These are phyloP conservation scores for Danielia oregonensis DNA, from an alignment of 805 yeast genomes.

Conservation along the genomic window DNA sequence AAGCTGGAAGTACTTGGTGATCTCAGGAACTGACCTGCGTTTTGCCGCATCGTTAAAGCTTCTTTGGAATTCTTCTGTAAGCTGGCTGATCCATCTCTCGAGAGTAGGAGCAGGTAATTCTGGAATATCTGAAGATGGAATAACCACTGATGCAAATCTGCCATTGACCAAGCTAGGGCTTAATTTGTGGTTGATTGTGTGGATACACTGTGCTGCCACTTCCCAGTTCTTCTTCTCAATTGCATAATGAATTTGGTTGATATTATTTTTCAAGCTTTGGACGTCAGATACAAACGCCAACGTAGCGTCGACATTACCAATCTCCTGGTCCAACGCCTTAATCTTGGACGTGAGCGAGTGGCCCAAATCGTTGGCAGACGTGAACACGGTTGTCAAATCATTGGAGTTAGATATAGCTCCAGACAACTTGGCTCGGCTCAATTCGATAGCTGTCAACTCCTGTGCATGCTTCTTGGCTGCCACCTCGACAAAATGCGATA, in stretches of 20 bases:
- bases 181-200: conserved; percentile 36
- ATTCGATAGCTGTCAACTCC: conserved; percentile 48
- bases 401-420: conserved; percentile 56
- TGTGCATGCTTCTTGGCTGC: conserved; percentile 31
- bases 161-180: conserved; percentile 56
- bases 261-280: conserved; percentile 59
- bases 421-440: conserved; percentile 61
- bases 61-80: conserved; percentile 52
- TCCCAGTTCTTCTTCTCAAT: conserved; percentile 68
- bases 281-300: conserved; percentile 62
- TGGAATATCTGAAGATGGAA: conserved; percentile 84
- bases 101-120: conserved; percentile 65
- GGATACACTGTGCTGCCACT: conserved; percentile 70
- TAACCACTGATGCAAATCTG: conserved; percentile 70
- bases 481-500: conserved; percentile 21
- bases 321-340: conserved; percentile 65
- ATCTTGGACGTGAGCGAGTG: conserved; percentile 65
- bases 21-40: conserved; percentile 57
- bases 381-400: conserved; percentile 49
- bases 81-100: conserved; percentile 52
- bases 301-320: conserved; percentile 58
- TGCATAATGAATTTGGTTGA: conserved; percentile 64
- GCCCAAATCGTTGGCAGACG: conserved; percentile 64
- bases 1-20: conserved; percentile 77
- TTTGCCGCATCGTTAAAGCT: conserved; percentile 72